These are phyloP conservation scores for Trametes villosa DNA, from an alignment of 768 basidiomycete species.

Conservation along the genomic window DNA sequence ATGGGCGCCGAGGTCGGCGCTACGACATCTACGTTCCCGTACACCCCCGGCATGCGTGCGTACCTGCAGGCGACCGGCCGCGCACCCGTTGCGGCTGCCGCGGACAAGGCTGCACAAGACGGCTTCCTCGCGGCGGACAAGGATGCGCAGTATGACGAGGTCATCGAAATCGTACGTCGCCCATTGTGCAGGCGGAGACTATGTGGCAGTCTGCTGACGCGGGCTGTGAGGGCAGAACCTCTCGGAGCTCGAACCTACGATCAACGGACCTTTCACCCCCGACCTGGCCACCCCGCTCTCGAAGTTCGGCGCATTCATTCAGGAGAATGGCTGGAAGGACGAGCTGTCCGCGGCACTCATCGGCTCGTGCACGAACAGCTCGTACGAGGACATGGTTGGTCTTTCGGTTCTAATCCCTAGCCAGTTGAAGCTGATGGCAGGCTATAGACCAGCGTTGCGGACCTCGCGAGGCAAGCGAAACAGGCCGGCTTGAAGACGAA, in stretches of 20 bases:
- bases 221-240: conserved; percentile 59
- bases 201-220: background rate
- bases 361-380: conserved; percentile 99
- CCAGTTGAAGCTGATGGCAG: conserved; percentile 7
- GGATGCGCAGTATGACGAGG: conserved; percentile 91
- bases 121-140: conserved; percentile 86
- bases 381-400: conserved; percentile 91
- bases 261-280: conserved; percentile 98
- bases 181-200: background rate
- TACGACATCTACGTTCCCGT: conserved; percentile 98
- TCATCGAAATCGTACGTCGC: conserved; percentile 83
- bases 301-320: conserved; percentile 78
- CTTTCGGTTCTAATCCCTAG: background rate
- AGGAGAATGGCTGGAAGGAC: conserved; percentile 91
- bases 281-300: conserved; percentile 95
- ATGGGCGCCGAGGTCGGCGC: conserved; percentile 99
- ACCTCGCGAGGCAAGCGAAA: conserved; percentile 89
- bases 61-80: conserved; percentile 93
- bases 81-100: conserved; percentile 81
- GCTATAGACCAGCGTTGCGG: conserved; percentile 83
- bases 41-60: conserved; percentile 84
- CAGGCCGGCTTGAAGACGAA: conserved; percentile 79
- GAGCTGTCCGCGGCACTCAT: conserved; percentile 90
- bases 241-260: conserved; percentile 85
- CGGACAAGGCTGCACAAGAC: conserved; percentile 76